Percentiles rank a stretch among this genome's conserved stretches.
Conservation (phyloP, 176 grass and related monocot genomes). For the Rhynchospora pubera region DNA sequence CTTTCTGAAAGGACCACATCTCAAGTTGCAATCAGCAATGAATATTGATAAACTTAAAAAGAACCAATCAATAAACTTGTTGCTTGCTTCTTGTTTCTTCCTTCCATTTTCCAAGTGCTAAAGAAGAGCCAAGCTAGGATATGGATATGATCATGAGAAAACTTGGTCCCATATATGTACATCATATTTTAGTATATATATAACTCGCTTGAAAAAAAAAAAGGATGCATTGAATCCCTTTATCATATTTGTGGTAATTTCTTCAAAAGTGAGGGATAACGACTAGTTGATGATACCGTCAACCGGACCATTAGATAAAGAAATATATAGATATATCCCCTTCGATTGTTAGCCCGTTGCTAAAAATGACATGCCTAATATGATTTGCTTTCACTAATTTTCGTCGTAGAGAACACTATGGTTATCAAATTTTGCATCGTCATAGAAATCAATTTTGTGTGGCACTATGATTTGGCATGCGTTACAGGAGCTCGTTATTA, state of each 20-base stretch:
- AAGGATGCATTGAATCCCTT: not conserved
- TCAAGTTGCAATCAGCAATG: constrained; percentile 1
- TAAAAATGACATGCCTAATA: not conserved
- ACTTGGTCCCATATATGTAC: not conserved
- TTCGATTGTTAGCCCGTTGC: too few species aligned
- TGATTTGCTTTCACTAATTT: not conserved
- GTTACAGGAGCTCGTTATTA: not conserved
- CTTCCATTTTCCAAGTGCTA: not conserved
- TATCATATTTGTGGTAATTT: not conserved
- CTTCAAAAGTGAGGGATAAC: not conserved
- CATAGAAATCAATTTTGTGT: not conserved
- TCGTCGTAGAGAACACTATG: not conserved
- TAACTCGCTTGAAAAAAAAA: not conserved
- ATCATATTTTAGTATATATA: not conserved
- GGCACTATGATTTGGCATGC: not conserved
- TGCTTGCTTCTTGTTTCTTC: constrained; percentile 14
- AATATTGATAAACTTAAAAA: not conserved
- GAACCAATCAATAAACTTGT: not conserved
- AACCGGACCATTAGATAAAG: not conserved
- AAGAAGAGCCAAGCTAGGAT: not conserved
- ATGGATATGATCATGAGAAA: not conserved
- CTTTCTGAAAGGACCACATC: constrained; percentile 4
- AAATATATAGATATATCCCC: too few species aligned
- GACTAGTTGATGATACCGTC: not conserved
- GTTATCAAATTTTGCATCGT: not conserved